Conservation (phyloP, 2,329 filamentous ascomycete genomes). For the Venturia oleaginea region DNA sequence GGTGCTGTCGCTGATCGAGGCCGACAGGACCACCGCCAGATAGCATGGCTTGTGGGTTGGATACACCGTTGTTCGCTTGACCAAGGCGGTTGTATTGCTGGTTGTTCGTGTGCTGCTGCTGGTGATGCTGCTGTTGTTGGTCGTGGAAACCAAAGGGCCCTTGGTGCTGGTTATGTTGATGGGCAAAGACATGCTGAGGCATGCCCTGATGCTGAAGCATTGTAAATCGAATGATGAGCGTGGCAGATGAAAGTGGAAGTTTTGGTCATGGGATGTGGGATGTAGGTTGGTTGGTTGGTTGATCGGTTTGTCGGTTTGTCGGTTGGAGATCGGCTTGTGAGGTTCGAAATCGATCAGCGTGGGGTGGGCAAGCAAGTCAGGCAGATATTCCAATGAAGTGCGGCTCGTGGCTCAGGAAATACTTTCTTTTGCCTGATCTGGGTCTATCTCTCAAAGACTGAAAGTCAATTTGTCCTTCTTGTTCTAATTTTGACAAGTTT, state of each 20-base stretch:
- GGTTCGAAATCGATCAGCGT: not conserved
- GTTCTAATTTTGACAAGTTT: not conserved
- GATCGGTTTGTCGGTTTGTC: not conserved
- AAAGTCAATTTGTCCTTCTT: not conserved
- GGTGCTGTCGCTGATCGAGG: not conserved
- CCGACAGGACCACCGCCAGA: not conserved
- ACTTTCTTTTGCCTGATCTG: not conserved
- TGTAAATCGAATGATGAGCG: not conserved
- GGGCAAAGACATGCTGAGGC: conserved; percentile 5
- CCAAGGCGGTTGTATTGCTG: conserved; percentile 11
- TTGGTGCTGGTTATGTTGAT: conserved; percentile 5
- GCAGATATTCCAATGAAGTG: too few relatives aligned
- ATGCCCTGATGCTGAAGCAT: conserved; percentile 6
- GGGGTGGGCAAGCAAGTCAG: not conserved
- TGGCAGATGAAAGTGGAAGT: not conserved
- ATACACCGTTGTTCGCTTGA: conserved; percentile 2
- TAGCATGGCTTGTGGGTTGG: not conserved
- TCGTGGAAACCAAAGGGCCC: conserved; percentile 32
- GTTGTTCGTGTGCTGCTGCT: conserved; percentile 25
- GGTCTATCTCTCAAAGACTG: too few relatives aligned
- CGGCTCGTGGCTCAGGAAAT: too few relatives aligned
- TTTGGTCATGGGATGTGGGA: too few relatives aligned
- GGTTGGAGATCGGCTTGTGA: not conserved
- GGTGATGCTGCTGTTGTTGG: conserved; percentile 32
- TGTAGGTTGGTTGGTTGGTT: too few relatives aligned